Base-by-base conservation (phyloP, 2,329 filamentous ascomycete genomes). In the Neurospora sp. region DNA sequence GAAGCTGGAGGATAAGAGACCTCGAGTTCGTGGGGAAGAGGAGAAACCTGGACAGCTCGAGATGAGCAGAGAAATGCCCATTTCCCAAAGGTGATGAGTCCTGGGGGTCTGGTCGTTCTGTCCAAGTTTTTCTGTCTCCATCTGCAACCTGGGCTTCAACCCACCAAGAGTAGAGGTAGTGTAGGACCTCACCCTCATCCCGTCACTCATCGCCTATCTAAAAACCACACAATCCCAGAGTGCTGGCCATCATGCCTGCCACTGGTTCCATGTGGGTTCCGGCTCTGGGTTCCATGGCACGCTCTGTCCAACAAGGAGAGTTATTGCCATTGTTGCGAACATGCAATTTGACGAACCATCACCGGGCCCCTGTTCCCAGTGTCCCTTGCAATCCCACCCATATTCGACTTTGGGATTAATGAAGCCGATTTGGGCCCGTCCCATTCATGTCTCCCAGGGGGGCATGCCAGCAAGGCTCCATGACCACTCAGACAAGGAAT, bases 331-430 rank as follows among this genome's bases (percentile, higher is more conserved):
- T 71, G 71, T 70, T 12, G 67, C 38, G 23, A 69, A 73, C 71
- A 72, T 72, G 74, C 74, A 76, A 76, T 76, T 76, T 75, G 73
- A 72, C 71, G 72, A 69, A 74, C 72, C 74, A 74, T 70, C 71
- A 70, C 70, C 67, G 67, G 74, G 70, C 72, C 70, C 73, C 72
- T 73, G 73, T 73, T 46, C n/a, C 43, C 43, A 52, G 10, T 71
- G 69, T 74, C 72, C 74, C 75, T 70, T 74, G 74, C 68, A 68
- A 69, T 39, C 36, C 57, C 69, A 70, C 15, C 52, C 28, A 33
- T 36, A 36, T 62, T 62, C 28, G 28, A 71, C 70, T 69, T 66
- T 69, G 41, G 70, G 69, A 68, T 46, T 70, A 67, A 71, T 73
- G 70, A 71, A 72, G 68, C 74, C 72, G 71, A 71, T 74, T 74